phyloP scores from a whole-genome alignment of 192 early-diverging fungal genomes.

The Coemansia sp. region DNA sequence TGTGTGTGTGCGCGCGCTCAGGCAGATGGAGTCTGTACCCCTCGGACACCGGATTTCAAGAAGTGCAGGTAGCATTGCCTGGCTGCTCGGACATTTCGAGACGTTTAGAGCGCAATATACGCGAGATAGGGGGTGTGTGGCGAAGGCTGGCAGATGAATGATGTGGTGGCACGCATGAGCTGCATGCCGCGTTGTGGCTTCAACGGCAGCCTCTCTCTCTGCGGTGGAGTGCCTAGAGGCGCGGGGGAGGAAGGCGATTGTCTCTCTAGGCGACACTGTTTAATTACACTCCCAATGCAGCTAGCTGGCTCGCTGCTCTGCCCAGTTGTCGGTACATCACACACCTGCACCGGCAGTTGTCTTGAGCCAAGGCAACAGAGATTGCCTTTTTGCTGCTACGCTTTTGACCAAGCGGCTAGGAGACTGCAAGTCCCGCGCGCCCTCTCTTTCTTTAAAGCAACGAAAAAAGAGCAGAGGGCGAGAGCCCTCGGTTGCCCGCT shows the following conservation, averaged over 20 bases:
- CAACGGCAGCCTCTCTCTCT: background rate
- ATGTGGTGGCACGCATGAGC: background rate
- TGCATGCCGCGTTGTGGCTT: constrained; percentile 3
- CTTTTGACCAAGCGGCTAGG: too few relatives aligned
- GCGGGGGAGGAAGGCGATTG: background rate
- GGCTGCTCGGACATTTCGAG: background rate
- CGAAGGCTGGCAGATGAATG: background rate
- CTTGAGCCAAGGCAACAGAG: too few relatives aligned
- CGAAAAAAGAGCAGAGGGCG: too few relatives aligned
- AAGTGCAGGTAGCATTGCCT: background rate
- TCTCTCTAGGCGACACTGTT: background rate
- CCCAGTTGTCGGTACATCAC: background rate
- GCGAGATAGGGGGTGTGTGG: too few relatives aligned
- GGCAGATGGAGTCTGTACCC: background rate
- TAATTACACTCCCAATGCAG: constrained; percentile 2
- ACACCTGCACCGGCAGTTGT: background rate
- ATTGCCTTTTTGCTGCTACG: too few relatives aligned
- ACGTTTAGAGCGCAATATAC: too few relatives aligned
- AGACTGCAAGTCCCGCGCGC: too few relatives aligned
- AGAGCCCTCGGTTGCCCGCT: too few relatives aligned
- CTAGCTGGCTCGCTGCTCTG: background rate
- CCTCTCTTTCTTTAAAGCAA: too few relatives aligned
- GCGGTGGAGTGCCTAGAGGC: background rate
- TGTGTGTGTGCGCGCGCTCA: background rate
- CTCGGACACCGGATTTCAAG: background rate